These are phyloP conservation scores for Hortiboletus campestris DNA, from an alignment of 768 basidiomycete genomes.

Conservation along the genomic window DNA sequence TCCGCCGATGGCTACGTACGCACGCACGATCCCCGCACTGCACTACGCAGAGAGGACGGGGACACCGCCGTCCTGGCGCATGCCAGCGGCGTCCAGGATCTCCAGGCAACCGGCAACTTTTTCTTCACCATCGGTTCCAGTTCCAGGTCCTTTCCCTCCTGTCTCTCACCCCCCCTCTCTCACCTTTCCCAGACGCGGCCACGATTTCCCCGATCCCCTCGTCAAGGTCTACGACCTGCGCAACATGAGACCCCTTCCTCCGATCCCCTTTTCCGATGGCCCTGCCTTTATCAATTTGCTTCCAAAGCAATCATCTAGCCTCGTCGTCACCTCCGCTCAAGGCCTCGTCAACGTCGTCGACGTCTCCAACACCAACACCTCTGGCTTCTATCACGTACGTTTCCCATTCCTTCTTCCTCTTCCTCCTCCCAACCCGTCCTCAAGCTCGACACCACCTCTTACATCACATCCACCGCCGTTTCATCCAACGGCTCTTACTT, in stretches of 20 bases:
- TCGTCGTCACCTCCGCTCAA: slow-evolving; percentile 75
- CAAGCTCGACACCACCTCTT: slow-evolving; percentile 71
- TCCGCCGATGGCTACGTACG: slow-evolving; percentile 73
- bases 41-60: slow-evolving; percentile 44
- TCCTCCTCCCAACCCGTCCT: slow-evolving; percentile 4
- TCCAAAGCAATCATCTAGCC: slow-evolving; percentile 69
- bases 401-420: not conserved
- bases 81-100: slow-evolving; percentile 74
- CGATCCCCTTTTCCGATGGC: slow-evolving; percentile 82
- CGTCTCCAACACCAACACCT: slow-evolving; percentile 61
- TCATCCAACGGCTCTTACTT: slow-evolving; percentile 89
- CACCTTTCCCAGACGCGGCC: slow-evolving; percentile 62
- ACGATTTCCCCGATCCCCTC: slow-evolving; percentile 85
- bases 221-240: slow-evolving; percentile 93
- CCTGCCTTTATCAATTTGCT: slow-evolving; percentile 84
- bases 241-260: slow-evolving; percentile 76
- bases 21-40: slow-evolving; percentile 67
- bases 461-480: slow-evolving; percentile 74
- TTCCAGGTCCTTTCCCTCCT: slow-evolving; percentile 53
- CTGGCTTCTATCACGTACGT: slow-evolving; percentile 78
- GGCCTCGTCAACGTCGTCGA: slow-evolving; percentile 88
- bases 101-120: slow-evolving; percentile 76
- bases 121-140: slow-evolving; percentile 87
- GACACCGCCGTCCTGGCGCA: slow-evolving; percentile 75
- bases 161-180: not conserved